Evolutionary conservation across 148 eudicot species (phyloP), one percentile per base, ranked within the genome.

Genomic region (Persicaria maculosa): DNA sequence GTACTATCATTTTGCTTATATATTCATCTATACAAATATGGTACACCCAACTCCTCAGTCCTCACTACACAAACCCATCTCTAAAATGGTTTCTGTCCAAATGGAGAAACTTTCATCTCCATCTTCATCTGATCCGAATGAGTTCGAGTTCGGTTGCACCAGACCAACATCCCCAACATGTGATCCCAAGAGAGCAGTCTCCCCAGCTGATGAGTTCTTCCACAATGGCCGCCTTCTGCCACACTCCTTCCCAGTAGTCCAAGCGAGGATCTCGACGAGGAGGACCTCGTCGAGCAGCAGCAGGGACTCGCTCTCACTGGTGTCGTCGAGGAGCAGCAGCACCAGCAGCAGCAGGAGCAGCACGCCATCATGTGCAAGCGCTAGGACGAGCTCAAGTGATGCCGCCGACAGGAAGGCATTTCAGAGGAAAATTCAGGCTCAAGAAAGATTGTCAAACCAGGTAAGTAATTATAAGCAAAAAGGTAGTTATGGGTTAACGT

Each of bases 151-250:
- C 9, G 90, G 88, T 46, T 78, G 76, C n/a, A 44, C 74, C 1
- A 79, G 79, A 5, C 86, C 91, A 0, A 72, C 71, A 8, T 81
- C 84, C 5, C 76, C 80, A 7, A 9, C n/a, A 6, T 40, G 36
- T 9, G 50, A 57, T n/a, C 59, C 69, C 6, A 59, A 72, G 4
- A 31, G 44, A 19, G 25, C 47, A 9, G 47, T 89, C 48, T 90
- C 95, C 7, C 95, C 95, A 4, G 97, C 97, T 0, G 97, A 91
- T 69, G 93, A 86, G 45, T 83, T 91, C 76, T 91, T 91, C 88
- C 77, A 68, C 65, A 91, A 91, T 9, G 97, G 97, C 15, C 83
- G 81, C 12, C 86, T 91, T 6, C 79, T 91, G 40, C 97, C 93
- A 0, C 97, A 91, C 20, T 83, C 83, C n/a, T 91, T 91, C 15